A percentile compares a stretch with the other conserved stretches of the same genome.
Evolutionary conservation across 2,329 filamentous ascomycete genomes (phyloP).

Genomic region (Atkinsonella hypoxylon): DNA sequence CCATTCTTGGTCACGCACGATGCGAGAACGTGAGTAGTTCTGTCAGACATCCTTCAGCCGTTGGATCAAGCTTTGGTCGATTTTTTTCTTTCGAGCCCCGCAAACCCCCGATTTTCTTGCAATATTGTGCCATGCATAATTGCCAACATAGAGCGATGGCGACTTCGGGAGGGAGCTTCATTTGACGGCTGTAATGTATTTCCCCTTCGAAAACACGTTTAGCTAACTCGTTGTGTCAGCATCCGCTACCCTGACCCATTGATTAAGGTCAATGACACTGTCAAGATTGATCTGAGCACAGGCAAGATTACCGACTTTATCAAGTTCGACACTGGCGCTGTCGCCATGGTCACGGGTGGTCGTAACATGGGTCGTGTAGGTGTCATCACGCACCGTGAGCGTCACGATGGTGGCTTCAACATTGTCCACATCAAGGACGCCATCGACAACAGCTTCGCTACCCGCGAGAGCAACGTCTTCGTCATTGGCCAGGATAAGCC

Average conservation of each 20-base stretch:
- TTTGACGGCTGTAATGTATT: conserved; percentile 50
- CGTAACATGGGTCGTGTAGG: conserved; percentile 99
- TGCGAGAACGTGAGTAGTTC: conserved; percentile 97
- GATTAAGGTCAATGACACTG: conserved; percentile 99
- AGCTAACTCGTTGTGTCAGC: conserved; percentile 41
- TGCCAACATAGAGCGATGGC: neutral
- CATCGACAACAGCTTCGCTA: conserved; percentile 99
- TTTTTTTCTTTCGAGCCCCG: conserved; percentile 25
- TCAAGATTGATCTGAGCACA: conserved; percentile 95
- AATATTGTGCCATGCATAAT: neutral
- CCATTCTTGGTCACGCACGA: conserved; percentile 99
- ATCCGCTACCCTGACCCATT: conserved; percentile 97
- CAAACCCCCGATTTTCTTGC: neutral
- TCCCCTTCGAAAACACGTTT: conserved; percentile 14
- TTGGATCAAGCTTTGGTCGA: conserved; percentile 98
- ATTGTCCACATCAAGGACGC: conserved; percentile 99
- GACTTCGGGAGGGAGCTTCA: neutral
- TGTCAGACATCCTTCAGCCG: conserved; percentile 98
- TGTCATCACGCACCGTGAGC: conserved; percentile 99
- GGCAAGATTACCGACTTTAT: conserved; percentile 98
- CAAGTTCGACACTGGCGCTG: conserved; percentile 96
- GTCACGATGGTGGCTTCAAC: conserved; percentile 99
- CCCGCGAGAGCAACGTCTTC: conserved; percentile 99
- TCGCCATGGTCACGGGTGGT: conserved; percentile 98
- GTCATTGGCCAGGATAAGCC: conserved; percentile 98